Evolutionary conservation across 352 stramenopile genomes (phyloP).

Genomic region (Pythium phragmiticola): DNA sequence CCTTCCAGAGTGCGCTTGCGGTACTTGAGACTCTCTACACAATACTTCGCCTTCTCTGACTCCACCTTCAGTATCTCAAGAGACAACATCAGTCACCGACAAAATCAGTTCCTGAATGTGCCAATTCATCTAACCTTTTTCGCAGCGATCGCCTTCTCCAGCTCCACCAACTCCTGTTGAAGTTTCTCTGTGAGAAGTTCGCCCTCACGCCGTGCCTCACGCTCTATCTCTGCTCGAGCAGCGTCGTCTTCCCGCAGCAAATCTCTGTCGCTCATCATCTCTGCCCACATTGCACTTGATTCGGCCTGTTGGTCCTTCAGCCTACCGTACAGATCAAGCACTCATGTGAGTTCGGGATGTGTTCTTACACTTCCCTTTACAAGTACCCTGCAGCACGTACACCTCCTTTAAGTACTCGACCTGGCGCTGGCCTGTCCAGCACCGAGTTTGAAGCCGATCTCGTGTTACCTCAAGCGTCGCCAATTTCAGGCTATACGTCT

Average conservation of each 20-base stretch:
- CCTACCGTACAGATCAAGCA: neutral
- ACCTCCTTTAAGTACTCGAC: conserved; percentile 1
- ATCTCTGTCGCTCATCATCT: conserved; percentile 14
- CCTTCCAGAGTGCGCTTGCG: conserved; percentile 11
- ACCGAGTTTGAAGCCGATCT: neutral
- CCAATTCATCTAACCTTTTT: conserved; percentile 8
- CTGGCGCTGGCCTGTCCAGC: neutral
- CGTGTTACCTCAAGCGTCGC: neutral
- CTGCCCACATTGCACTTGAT: neutral
- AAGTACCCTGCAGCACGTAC: conserved; percentile 1
- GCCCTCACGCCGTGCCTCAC: neutral
- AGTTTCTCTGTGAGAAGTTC: neutral
- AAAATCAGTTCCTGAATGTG: neutral
- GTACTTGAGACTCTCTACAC: conserved; percentile 1
- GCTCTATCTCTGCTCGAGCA: neutral
- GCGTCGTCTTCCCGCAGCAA: neutral
- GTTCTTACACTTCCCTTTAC: no score
- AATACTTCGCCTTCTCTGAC: neutral
- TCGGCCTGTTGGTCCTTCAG: neutral
- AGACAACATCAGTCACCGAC: neutral
- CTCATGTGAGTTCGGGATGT: neutral
- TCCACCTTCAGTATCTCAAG: neutral
- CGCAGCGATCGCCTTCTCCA: neutral
- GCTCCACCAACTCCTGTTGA: neutral
- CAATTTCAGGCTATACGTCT: neutral